Evolutionary conservation across 805 yeast genomes (phyloP).

Genomic region (Candida endomychidarum): DNA sequence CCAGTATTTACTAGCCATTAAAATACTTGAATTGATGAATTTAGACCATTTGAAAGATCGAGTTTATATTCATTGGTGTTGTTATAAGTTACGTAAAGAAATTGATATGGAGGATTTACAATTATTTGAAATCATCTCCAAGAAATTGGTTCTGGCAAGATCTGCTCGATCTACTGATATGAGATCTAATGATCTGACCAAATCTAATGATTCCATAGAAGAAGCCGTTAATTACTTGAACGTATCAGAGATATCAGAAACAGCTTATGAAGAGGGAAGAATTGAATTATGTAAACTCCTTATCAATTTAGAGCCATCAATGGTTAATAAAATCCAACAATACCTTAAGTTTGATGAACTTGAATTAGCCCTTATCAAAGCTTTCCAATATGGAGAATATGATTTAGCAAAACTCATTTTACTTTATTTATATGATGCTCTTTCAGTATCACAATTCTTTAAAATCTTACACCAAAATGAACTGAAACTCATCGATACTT

Average conservation of each 20-base stretch:
- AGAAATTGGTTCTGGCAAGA: slow-evolving; percentile 38
- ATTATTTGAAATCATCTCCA: slow-evolving; percentile 49
- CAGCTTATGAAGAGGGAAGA: slow-evolving; percentile 83
- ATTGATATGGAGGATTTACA: slow-evolving; percentile 56
- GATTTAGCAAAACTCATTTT: slow-evolving; percentile 63
- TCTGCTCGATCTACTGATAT: not conserved
- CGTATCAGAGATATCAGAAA: slow-evolving; percentile 56
- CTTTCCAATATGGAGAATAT: slow-evolving; percentile 59
- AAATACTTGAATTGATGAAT: slow-evolving; percentile 52
- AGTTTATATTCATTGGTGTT: slow-evolving; percentile 80
- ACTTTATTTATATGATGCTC: slow-evolving; percentile 50
- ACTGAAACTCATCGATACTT: slow-evolving; percentile 30
- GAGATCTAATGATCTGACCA: too few species aligned
- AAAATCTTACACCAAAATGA: slow-evolving; percentile 56
- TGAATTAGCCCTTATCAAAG: slow-evolving; percentile 64
- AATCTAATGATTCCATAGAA: not conserved
- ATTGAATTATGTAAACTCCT: slow-evolving; percentile 62
- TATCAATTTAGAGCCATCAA: slow-evolving; percentile 66
- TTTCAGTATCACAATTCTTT: slow-evolving; percentile 68
- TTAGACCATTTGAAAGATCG: slow-evolving; percentile 34
- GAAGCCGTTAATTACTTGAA: slow-evolving; percentile 43
- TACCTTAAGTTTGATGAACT: slow-evolving; percentile 71
- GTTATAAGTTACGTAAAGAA: slow-evolving; percentile 59
- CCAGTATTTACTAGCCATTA: slow-evolving; percentile 60
- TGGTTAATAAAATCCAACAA: slow-evolving; percentile 55